Conservation (phyloP, 768 basidiomycete genomes). For the Leccinum uliginosum region DNA sequence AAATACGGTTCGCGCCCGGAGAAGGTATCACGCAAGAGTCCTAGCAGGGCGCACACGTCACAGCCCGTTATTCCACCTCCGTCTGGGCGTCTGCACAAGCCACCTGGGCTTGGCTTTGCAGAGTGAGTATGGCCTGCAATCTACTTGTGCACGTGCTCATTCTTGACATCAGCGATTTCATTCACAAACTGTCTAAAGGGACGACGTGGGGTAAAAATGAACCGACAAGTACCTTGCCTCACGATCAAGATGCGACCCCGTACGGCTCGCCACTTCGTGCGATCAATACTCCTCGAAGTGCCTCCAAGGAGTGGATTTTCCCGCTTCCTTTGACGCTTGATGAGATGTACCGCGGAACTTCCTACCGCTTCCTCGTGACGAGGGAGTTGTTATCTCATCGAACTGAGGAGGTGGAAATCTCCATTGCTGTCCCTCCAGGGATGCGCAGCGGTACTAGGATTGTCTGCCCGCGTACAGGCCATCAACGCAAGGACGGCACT, state of each 20-base stretch:
- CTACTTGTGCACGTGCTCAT: conserved; percentile 5
- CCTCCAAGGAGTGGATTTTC: conserved; percentile 63
- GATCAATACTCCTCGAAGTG: conserved; percentile 37
- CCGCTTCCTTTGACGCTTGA: conserved; percentile 57
- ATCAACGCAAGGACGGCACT: conserved; percentile 52
- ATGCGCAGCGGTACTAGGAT: conserved; percentile 59
- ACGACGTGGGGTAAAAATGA: conserved; percentile 5
- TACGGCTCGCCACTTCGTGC: conserved; percentile 37
- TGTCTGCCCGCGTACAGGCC: conserved; percentile 59
- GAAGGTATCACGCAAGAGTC: conserved; percentile 9
- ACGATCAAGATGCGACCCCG: conserved; percentile 14
- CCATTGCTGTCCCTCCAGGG: conserved; percentile 57
- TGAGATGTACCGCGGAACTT: conserved; percentile 55
- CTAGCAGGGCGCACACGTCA: conserved; percentile 13
- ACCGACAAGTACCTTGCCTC: not conserved
- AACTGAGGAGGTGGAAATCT: conserved; percentile 52
- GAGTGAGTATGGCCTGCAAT: conserved; percentile 22
- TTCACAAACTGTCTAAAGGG: conserved; percentile 26
- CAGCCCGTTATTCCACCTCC: conserved; percentile 30
- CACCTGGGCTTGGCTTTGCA: conserved; percentile 21
- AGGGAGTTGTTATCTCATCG: conserved; percentile 47
- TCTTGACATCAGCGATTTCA: conserved; percentile 23
- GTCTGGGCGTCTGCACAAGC: conserved; percentile 20
- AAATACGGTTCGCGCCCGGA: conserved; percentile 8
- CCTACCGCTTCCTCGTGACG: conserved; percentile 55